Conservation (phyloP, 2,329 filamentous ascomycete genomes). For the Aureobasidium leucospermi region DNA sequence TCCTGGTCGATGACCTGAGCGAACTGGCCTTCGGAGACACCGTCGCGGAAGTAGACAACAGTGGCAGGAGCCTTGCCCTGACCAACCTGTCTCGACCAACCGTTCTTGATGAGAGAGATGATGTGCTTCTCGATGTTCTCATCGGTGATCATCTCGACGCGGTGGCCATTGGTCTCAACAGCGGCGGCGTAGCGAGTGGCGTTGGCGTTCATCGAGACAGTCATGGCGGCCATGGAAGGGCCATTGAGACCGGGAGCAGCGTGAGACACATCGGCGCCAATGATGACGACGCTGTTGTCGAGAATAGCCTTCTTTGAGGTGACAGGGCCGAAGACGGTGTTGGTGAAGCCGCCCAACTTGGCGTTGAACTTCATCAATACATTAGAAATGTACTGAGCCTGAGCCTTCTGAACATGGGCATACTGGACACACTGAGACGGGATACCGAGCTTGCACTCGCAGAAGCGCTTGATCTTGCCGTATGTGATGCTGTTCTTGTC, state of each 20-base stretch:
- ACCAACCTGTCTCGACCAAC: slow-evolving; percentile 56
- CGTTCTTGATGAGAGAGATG: slow-evolving; percentile 48
- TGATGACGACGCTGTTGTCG: slow-evolving; percentile 62
- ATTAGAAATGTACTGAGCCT: slow-evolving; percentile 83
- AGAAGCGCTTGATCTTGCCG: slow-evolving; percentile 79
- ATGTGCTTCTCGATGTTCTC: slow-evolving; percentile 64
- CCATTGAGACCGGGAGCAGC: slow-evolving; percentile 58
- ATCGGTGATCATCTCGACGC: slow-evolving; percentile 68
- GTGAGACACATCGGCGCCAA: slow-evolving; percentile 89
- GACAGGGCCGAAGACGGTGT: slow-evolving; percentile 35
- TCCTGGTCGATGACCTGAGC: slow-evolving; percentile 72
- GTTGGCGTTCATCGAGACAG: slow-evolving; percentile 66
- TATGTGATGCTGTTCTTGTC: slow-evolving; percentile 68
- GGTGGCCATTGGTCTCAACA: slow-evolving; percentile 74
- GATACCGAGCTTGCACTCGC: slow-evolving; percentile 77
- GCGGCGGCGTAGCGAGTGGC: slow-evolving; percentile 70
- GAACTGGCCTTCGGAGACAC: slow-evolving; percentile 84
- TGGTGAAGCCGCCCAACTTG: slow-evolving; percentile 82
- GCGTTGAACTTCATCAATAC: slow-evolving; percentile 96
- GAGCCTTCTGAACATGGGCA: slow-evolving; percentile 59
- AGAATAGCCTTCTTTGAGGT: slow-evolving; percentile 25
- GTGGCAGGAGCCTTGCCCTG: slow-evolving; percentile 56
- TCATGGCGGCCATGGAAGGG: slow-evolving; percentile 80
- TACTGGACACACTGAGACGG: slow-evolving; percentile 75
- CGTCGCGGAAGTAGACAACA: slow-evolving; percentile 88